A percentile compares a stretch with the other conserved stretches of the same genome.
Conservation (phyloP, 441 rosid genomes). For the Jatropha multifida region DNA sequence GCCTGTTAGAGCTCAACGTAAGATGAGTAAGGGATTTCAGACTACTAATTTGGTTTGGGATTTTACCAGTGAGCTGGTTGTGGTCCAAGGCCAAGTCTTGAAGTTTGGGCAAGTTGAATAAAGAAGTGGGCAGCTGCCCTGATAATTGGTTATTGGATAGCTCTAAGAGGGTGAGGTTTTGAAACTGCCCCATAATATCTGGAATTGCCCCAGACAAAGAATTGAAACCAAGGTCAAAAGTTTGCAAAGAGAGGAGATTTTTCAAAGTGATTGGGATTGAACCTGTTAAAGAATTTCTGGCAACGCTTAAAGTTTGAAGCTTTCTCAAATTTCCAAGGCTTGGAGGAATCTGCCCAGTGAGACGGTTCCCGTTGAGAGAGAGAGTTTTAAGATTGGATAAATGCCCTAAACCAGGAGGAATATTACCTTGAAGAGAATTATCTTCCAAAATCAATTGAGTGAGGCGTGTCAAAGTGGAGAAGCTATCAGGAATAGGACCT, state of each 20-base stretch:
- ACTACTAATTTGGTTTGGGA: constrained; percentile 62
- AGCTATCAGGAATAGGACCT: constrained; percentile 70
- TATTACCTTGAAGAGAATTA: constrained; percentile 64
- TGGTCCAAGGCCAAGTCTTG: constrained; percentile 63
- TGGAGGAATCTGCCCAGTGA: constrained; percentile 68
- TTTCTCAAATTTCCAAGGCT: constrained; percentile 56
- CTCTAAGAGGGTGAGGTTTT: constrained; percentile 53
- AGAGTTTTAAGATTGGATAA: constrained; percentile 51
- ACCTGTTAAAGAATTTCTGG: constrained; percentile 68
- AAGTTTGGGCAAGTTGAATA: constrained; percentile 55
- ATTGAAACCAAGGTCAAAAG: constrained; percentile 82
- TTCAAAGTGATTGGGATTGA: constrained; percentile 60
- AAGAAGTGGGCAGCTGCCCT: constrained; percentile 63
- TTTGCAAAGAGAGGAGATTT: constrained; percentile 49
- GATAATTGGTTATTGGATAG: constrained; percentile 68
- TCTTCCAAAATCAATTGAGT: constrained; percentile 66
- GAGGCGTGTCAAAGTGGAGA: constrained; percentile 51
- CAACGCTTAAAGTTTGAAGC: constrained; percentile 42
- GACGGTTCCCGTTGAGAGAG: constrained; percentile 64
- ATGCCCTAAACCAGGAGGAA: constrained; percentile 63
- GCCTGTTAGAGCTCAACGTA: constrained; percentile 58
- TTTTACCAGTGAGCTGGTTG: constrained; percentile 60
- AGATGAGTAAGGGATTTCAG: constrained; percentile 70
- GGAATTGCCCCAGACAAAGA: constrained; percentile 67
- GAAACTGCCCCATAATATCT: constrained; percentile 48